Percentiles rank a stretch among this genome's conserved stretches.
phyloP scores from a whole-genome alignment of 2,329 filamentous ascomycete genomes.

The Ceratocystis papillata region DNA sequence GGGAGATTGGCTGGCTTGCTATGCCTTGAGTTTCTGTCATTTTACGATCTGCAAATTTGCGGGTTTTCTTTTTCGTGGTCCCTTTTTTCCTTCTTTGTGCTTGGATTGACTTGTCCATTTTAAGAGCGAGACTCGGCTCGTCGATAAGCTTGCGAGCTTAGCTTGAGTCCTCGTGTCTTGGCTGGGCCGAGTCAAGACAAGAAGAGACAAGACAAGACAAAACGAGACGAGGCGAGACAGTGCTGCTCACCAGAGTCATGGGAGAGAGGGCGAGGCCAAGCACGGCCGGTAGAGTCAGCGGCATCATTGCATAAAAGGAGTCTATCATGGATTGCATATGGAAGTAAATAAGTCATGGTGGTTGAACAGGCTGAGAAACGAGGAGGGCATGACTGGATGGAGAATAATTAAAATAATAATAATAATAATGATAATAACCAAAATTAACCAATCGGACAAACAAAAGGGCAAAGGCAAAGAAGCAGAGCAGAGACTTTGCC shows the following conservation, averaged over 20 bases:
- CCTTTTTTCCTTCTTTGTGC: background rate
- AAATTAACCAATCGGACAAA: too few species aligned
- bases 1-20: background rate
- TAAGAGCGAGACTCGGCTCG: background rate
- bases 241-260: background rate
- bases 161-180: background rate
- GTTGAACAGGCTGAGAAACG: too few species aligned
- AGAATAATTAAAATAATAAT: too few species aligned
- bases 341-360: too few species aligned
- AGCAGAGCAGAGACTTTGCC: too few species aligned
- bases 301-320: too few species aligned
- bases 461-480: too few species aligned
- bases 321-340: too few species aligned
- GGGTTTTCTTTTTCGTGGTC: background rate
- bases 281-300: background rate
- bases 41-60: background rate
- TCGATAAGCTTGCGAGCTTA: background rate
- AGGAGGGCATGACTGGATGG: too few species aligned
- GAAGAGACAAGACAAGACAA: background rate
- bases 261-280: background rate
- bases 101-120: background rate
- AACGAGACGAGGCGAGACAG: background rate
- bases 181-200: slow-evolving; percentile 5
- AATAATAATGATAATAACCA: too few species aligned
- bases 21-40: background rate